phyloP scores from a whole-genome alignment of 495 filamentous ascomycete genomes.

The Filosporella fistucella region DNA sequence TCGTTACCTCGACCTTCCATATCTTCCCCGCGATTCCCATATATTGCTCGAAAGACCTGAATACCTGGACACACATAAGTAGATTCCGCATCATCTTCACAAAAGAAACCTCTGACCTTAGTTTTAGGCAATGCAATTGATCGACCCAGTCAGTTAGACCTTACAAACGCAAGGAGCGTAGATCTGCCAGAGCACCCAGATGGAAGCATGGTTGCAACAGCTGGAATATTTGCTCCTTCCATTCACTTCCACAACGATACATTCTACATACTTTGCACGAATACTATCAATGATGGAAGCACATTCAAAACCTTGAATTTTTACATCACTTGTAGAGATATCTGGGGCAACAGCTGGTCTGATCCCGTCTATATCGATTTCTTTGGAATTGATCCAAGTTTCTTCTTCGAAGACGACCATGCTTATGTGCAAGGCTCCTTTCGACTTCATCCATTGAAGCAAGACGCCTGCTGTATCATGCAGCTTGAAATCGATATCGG shows the following conservation, averaged over 20 bases:
- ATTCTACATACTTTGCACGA: constrained; percentile 31
- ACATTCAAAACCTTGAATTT: neutral
- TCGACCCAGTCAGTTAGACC: constrained; percentile 27
- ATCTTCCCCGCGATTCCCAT: constrained; percentile 53
- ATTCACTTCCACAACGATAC: constrained; percentile 34
- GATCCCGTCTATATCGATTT: constrained; percentile 28
- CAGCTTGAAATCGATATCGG: constrained; percentile 37
- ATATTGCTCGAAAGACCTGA: constrained; percentile 49
- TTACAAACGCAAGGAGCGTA: neutral
- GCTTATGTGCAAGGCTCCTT: constrained; percentile 42
- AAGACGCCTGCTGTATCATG: constrained; percentile 33
- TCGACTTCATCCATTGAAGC: constrained; percentile 34
- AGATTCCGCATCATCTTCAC: neutral
- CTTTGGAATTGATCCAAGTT: constrained; percentile 31
- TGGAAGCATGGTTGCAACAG: constrained; percentile 37
- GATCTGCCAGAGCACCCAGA: constrained; percentile 19
- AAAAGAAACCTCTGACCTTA: neutral
- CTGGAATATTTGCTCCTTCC: constrained; percentile 42
- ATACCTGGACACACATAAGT: constrained; percentile 44
- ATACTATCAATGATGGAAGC: constrained; percentile 51
- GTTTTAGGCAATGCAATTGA: constrained; percentile 33
- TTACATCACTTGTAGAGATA: constrained; percentile 19
- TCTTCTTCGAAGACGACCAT: constrained; percentile 47
- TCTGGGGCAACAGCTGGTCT: constrained; percentile 22
- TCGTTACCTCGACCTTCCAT: constrained; percentile 48